phyloP scores from a whole-genome alignment of 2,329 filamentous ascomycete species.

The Penicillium polonicum region DNA sequence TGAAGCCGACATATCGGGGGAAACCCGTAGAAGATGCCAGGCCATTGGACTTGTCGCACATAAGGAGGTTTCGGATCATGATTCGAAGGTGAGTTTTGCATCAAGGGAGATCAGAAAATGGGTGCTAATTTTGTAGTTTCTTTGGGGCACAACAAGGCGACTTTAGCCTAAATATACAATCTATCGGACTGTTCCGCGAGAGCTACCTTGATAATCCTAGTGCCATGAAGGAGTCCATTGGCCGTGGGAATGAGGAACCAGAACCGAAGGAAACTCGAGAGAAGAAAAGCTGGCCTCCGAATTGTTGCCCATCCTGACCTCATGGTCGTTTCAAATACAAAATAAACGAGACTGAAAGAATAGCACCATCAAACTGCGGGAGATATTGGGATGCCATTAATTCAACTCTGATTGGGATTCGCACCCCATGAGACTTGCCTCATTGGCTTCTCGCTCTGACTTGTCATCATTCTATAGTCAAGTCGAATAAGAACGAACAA shows the following conservation, averaged over 20 bases:
- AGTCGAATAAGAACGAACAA: neutral
- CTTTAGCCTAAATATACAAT: conserved; percentile 59
- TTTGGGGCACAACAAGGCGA: conserved; percentile 71
- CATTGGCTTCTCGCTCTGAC: neutral
- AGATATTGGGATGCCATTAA: neutral
- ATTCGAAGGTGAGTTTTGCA: conserved; percentile 66
- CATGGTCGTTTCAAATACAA: neutral
- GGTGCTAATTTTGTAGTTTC: conserved; percentile 55
- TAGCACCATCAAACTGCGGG: neutral
- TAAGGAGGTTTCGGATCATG: conserved; percentile 74
- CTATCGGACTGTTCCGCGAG: conserved; percentile 41
- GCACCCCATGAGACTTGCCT: neutral
- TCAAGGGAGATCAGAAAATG: neutral
- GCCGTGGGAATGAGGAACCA: no score
- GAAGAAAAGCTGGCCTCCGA: neutral
- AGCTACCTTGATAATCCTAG: conserved; percentile 16
- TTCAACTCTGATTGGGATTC: neutral
- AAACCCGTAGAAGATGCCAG: conserved; percentile 60
- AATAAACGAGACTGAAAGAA: neutral
- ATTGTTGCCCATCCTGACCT: neutral
- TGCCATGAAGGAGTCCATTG: neutral
- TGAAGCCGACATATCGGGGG: conserved; percentile 73
- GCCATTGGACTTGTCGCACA: conserved; percentile 57
- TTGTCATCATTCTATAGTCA: neutral
- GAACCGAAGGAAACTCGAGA: neutral